Evolutionary conservation across 1,284 basidiomycete species (phyloP).

Genomic region (Boletus subluridellus): DNA sequence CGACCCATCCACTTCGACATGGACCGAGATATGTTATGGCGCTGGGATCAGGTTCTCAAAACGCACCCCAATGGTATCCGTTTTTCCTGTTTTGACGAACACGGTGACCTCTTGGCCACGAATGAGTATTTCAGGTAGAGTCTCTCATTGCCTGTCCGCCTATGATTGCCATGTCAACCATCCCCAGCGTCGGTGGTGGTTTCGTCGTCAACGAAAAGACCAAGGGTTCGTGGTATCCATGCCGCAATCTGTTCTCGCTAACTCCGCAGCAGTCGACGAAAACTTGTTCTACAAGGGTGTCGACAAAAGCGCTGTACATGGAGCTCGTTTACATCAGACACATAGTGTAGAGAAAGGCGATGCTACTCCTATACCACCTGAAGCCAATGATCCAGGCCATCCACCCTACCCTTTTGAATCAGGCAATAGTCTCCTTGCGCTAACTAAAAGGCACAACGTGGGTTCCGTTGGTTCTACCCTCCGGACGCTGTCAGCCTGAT

Average conservation of each 20-base stretch:
- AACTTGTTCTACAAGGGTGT: slow-evolving; percentile 97
- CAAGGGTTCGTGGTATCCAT: slow-evolving; percentile 45
- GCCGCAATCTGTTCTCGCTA: neutral
- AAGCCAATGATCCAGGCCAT: slow-evolving; percentile 39
- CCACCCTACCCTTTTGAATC: slow-evolving; percentile 86
- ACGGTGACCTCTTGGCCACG: slow-evolving; percentile 86
- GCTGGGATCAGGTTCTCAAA: slow-evolving; percentile 78
- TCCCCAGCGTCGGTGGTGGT: slow-evolving; percentile 77
- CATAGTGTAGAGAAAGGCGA: slow-evolving; percentile 42
- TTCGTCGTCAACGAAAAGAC: slow-evolving; percentile 91
- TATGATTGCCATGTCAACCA: neutral
- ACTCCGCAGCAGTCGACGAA: slow-evolving; percentile 65
- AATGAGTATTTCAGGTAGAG: slow-evolving; percentile 85
- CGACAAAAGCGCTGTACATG: slow-evolving; percentile 76
- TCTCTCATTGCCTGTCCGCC: neutral
- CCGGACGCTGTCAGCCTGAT: slow-evolving; percentile 6
- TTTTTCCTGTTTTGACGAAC: slow-evolving; percentile 79
- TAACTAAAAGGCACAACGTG: slow-evolving; percentile 84
- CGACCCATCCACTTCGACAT: slow-evolving; percentile 80
- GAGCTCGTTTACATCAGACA: slow-evolving; percentile 71
- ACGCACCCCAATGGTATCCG: slow-evolving; percentile 90
- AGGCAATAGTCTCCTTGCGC: slow-evolving; percentile 70
- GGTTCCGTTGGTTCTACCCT: slow-evolving; percentile 23
- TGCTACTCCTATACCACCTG: slow-evolving; percentile 12
- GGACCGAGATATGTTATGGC: slow-evolving; percentile 89